These are phyloP conservation scores for Alternaria postmessia DNA, from an alignment of 2,329 filamentous ascomycete genomes.

Conservation along the genomic window DNA sequence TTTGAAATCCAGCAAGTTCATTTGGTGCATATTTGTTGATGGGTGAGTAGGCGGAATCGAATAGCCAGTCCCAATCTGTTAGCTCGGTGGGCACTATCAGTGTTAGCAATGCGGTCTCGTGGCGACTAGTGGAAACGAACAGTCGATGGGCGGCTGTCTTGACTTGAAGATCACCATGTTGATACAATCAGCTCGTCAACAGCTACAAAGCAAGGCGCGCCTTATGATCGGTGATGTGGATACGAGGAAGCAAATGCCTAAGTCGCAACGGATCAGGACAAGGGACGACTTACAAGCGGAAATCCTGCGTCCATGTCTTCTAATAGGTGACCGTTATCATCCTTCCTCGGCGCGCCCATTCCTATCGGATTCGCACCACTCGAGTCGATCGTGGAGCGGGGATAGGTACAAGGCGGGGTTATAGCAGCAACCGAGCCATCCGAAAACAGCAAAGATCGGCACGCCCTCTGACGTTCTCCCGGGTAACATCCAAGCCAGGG, in stretches of 20 bases:
- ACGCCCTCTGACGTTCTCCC: background rate
- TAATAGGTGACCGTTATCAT: conserved; percentile 6
- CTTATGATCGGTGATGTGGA: background rate
- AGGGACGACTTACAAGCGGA: background rate
- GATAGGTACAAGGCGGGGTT: conserved; percentile 35
- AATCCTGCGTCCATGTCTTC: background rate
- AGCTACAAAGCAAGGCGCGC: background rate
- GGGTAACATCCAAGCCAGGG: conserved; percentile 1
- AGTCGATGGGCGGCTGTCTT: conserved; percentile 53
- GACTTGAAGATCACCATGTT: conserved; percentile 54
- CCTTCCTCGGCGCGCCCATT: conserved; percentile 27
- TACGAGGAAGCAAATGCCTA: background rate
- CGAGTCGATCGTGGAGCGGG: conserved; percentile 44
- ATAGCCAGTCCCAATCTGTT: conserved; percentile 69
- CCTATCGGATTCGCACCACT: conserved; percentile 34
- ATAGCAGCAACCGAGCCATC: conserved; percentile 13
- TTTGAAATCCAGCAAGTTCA: conserved; percentile 62
- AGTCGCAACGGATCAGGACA: background rate
- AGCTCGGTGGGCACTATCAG: conserved; percentile 61
- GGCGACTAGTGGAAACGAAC: conserved; percentile 32
- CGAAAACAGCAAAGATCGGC: conserved; percentile 22
- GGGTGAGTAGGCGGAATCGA: conserved; percentile 64
- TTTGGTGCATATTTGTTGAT: conserved; percentile 51
- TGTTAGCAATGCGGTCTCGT: conserved; percentile 9
- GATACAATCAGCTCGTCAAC: background rate